phyloP scores from a whole-genome alignment of 139 green algal species.

The Coccomyxa sp. region DNA sequence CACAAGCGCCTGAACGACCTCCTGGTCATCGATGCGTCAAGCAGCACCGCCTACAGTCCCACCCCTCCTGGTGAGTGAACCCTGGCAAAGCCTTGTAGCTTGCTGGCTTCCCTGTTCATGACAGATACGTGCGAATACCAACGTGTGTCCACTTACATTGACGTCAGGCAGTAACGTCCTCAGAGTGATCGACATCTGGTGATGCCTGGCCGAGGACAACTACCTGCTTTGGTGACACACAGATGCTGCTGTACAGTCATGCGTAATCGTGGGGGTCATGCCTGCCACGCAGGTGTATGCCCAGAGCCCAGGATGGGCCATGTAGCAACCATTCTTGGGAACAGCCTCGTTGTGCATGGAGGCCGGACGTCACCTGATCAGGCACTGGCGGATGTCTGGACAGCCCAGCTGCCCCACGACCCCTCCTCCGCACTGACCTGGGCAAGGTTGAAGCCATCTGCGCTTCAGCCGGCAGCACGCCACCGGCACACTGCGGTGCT shows the following conservation, averaged over 20 bases:
- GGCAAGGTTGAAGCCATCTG: background rate
- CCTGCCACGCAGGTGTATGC: background rate
- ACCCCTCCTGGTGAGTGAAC: too few species aligned
- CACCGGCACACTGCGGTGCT: background rate
- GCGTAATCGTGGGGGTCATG: background rate
- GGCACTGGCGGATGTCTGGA: background rate
- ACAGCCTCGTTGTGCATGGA: background rate
- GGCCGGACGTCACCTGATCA: background rate
- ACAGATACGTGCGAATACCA: too few species aligned
- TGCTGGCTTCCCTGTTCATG: too few species aligned
- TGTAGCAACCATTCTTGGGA: background rate
- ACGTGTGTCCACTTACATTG: too few species aligned
- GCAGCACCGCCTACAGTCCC: too few species aligned
- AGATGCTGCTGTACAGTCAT: background rate
- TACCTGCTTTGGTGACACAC: too few species aligned
- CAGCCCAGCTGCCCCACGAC: background rate
- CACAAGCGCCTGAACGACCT: conserved; percentile 38
- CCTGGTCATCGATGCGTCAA: conserved; percentile 4
- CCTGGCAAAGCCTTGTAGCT: too few species aligned
- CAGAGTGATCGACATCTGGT: too few species aligned
- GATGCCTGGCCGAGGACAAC: too few species aligned
- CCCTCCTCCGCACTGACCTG: background rate
- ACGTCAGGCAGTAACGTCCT: too few species aligned
- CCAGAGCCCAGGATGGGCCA: background rate
- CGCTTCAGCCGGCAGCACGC: too few species aligned